These are phyloP conservation scores for Rhizophora mangle DNA, from an alignment of 345 rosid genomes.

Conservation along the genomic window DNA sequence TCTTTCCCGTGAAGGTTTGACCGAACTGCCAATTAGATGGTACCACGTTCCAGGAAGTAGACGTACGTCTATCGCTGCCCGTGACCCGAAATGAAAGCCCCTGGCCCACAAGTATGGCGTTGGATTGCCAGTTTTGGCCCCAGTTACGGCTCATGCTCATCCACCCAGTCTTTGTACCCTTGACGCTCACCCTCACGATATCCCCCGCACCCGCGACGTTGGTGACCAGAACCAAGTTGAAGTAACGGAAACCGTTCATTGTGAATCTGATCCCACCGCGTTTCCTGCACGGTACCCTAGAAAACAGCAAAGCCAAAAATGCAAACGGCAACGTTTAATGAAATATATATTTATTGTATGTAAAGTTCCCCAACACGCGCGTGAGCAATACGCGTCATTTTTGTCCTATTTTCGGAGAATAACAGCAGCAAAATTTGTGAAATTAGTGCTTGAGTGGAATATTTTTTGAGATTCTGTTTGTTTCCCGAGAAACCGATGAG, in stretches of 20 bases:
- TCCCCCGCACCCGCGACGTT: slow-evolving; percentile 77
- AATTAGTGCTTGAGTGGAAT: background rate
- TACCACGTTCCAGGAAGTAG: slow-evolving; percentile 47
- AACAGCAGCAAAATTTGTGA: too few species aligned
- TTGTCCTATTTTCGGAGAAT: background rate
- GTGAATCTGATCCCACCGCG: slow-evolving; percentile 65
- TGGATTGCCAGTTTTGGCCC: slow-evolving; percentile 83
- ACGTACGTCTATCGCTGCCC: slow-evolving; percentile 45
- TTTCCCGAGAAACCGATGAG: slow-evolving; percentile 3
- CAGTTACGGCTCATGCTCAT: slow-evolving; percentile 61
- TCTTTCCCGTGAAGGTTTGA: slow-evolving; percentile 52
- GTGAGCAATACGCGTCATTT: background rate
- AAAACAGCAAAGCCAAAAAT: background rate
- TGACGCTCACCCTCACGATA: slow-evolving; percentile 46
- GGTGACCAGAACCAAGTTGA: slow-evolving; percentile 59
- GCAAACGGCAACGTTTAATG: too few species aligned
- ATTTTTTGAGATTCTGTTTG: slow-evolving; percentile 9
- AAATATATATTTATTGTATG: background rate
- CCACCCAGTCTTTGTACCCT: slow-evolving; percentile 59
- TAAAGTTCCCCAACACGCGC: background rate
- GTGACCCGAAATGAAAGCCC: slow-evolving; percentile 48
- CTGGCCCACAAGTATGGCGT: slow-evolving; percentile 52
- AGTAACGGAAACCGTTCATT: slow-evolving; percentile 65
- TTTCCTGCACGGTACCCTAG: slow-evolving; percentile 59
- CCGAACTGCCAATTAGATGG: slow-evolving; percentile 56